Conservation (phyloP, 345 rosid species). For the Eucalyptus dawsonii region DNA sequence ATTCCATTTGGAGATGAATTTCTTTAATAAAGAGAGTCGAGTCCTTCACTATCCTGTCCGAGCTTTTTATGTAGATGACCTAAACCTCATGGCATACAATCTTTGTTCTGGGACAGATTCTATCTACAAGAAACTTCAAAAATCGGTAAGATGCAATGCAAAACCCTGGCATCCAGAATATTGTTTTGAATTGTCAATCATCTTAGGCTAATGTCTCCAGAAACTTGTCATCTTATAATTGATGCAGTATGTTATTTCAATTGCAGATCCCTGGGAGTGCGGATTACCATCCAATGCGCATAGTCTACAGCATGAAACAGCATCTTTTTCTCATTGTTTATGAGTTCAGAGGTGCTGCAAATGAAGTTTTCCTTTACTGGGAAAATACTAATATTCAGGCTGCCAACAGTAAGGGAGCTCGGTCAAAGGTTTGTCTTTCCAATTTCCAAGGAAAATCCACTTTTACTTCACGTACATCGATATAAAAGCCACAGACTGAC, state of each 20-base stretch:
- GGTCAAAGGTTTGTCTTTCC: slow-evolving; percentile 48
- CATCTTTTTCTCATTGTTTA: slow-evolving; percentile 74
- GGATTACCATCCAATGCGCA: slow-evolving; percentile 62
- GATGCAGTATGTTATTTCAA: background rate
- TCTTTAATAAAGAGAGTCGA: slow-evolving; percentile 85
- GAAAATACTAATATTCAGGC: slow-evolving; percentile 66
- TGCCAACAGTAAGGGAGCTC: slow-evolving; percentile 70
- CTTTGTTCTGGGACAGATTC: slow-evolving; percentile 76
- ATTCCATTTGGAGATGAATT: slow-evolving; percentile 94
- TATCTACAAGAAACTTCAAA: slow-evolving; percentile 75
- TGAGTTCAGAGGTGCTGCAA: slow-evolving; percentile 75
- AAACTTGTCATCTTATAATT: background rate
- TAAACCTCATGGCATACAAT: slow-evolving; percentile 81
- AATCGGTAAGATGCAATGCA: slow-evolving; percentile 36
- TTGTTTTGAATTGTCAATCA: background rate
- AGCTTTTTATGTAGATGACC: slow-evolving; percentile 80
- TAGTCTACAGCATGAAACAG: slow-evolving; percentile 63
- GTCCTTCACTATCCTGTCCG: slow-evolving; percentile 94
- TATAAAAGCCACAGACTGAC: background rate
- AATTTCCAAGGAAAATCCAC: slow-evolving; percentile 5
- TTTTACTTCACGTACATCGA: background rate
- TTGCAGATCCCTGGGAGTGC: slow-evolving; percentile 79
- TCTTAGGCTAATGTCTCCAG: background rate
- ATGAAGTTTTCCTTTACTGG: slow-evolving; percentile 88
- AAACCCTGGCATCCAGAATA: background rate